Evolutionary conservation across 495 filamentous ascomycete genomes (phyloP).

Genomic region (Poronia punctata): DNA sequence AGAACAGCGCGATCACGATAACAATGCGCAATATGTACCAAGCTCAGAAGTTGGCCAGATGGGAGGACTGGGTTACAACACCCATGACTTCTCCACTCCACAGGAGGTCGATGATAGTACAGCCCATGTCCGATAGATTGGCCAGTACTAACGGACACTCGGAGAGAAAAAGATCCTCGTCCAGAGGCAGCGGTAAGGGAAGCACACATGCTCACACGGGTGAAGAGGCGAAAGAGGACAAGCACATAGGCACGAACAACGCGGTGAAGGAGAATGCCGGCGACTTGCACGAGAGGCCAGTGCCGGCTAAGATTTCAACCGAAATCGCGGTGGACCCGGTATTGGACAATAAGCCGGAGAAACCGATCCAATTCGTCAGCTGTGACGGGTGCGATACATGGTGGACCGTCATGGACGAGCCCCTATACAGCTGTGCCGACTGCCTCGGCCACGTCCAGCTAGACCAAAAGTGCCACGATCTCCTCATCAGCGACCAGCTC

Average conservation of each 20-base stretch:
- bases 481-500: slow-evolving; percentile 22
- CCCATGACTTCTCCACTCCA: slow-evolving; percentile 14
- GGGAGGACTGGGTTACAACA: slow-evolving; percentile 32
- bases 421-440: slow-evolving; percentile 18
- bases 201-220: neutral
- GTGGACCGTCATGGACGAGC: slow-evolving; percentile 16
- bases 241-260: slow-evolving; percentile 1
- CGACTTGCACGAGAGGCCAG: neutral
- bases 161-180: neutral
- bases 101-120: neutral
- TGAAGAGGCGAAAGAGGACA: neutral
- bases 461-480: slow-evolving; percentile 22
- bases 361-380: slow-evolving; percentile 14
- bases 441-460: slow-evolving; percentile 15
- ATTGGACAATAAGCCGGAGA: slow-evolving; percentile 2
- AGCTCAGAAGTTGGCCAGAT: slow-evolving; percentile 11
- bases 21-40: slow-evolving; percentile 18
- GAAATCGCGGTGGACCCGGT: neutral
- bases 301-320: neutral
- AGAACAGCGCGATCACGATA: slow-evolving; percentile 17
- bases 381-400: slow-evolving; percentile 20
- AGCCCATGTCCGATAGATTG: neutral
- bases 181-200: neutral
- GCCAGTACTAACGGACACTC: too few species aligned
- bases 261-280: neutral